Evolutionary conservation across 169 alveolate species (phyloP).

Genomic region (Plasmodium vivax): DNA sequence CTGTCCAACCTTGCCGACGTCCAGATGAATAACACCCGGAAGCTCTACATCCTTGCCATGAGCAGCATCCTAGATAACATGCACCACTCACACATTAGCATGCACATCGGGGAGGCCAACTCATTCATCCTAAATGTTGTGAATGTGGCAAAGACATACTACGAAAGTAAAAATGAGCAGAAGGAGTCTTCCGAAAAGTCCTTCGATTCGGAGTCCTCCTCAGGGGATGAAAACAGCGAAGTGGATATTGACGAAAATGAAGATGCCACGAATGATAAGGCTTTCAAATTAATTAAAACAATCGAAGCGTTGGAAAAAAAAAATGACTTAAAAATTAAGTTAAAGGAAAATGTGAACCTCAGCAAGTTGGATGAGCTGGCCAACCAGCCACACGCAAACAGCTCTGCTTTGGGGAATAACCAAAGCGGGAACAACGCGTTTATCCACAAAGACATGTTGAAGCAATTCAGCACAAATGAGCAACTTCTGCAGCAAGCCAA

Average conservation of each 20-base stretch:
- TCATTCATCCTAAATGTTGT: conserved; percentile 29
- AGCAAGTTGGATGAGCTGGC: conserved; percentile 5
- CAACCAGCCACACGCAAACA: not conserved
- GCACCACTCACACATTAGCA: conserved; percentile 18
- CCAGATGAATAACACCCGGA: conserved; percentile 37
- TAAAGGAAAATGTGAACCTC: conserved; percentile 34
- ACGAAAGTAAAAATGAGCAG: conserved; percentile 21
- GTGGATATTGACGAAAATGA: conserved; percentile 71
- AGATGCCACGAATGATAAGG: conserved; percentile 70
- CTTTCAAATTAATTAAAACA: conserved; percentile 65
- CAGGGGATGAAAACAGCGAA: conserved; percentile 66
- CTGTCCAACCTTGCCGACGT: conserved; percentile 23
- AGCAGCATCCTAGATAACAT: conserved; percentile 51
- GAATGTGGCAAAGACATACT: conserved; percentile 36
- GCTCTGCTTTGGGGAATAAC: not conserved
- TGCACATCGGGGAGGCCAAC: conserved; percentile 41
- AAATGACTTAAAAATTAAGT: conserved; percentile 52
- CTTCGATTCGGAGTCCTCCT: conserved; percentile 49
- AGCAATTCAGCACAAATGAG: not conserved
- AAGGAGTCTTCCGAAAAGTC: conserved; percentile 38
- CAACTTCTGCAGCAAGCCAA: not conserved
- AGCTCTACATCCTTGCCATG: conserved; percentile 58
- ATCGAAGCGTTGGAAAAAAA: conserved; percentile 72
- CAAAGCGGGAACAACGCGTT: not conserved
- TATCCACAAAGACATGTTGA: not conserved